Base-by-base conservation (phyloP, 495 filamentous ascomycete species). In the Pseudomonodictys pantanalensis region DNA sequence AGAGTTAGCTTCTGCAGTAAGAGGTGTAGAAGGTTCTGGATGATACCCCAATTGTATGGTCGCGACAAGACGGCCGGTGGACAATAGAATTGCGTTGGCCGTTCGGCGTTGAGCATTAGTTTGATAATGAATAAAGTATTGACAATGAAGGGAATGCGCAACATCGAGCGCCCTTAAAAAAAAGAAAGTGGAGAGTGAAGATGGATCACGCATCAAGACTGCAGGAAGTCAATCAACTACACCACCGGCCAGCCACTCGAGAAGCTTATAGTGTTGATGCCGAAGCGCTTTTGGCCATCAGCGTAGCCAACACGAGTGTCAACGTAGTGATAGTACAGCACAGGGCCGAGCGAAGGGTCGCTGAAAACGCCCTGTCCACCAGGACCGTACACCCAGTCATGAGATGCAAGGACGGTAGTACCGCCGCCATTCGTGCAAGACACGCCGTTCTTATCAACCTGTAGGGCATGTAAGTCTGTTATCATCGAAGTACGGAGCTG, bases 301-400 rank as follows among this genome's bases (percentile, higher is more conserved):
- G 74, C 81, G 61, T 82, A 85, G 0, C 87, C 86, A 60, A 89
- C 75, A 2, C 61, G 79, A 0, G 81, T 88, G 64, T 90, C 78
- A 22, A 83, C 62, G 35, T 89, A 89, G 64, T 89, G 85, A 62
- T 90, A 90, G 67, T 90, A 90, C 15, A 90, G 76, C 12, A 90
- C 76, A 26, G 81, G 69, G 1, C 78, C 77, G 0, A 74, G 60
- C 7, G 56, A 70, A 1, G 77, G 70, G 67, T 82, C 80, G 26
- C 71, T 75, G 52, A 73, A 79, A 0, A 83, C 74, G 29, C 79
- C 81, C 79, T 87, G 83, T 18, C 87, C 88, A 35, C 87, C 88
- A 4, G 88, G 86, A 2, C 79, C 87, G 64, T 88, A 91, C 5
- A 87, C 79, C 50, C 76, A 78, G 4, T 73, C 82, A 54, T 89